Percentiles rank a stretch among this genome's conserved stretches.
Evolutionary conservation across 768 basidiomycete genomes (phyloP).

Genomic region (Suillus subaureus): DNA sequence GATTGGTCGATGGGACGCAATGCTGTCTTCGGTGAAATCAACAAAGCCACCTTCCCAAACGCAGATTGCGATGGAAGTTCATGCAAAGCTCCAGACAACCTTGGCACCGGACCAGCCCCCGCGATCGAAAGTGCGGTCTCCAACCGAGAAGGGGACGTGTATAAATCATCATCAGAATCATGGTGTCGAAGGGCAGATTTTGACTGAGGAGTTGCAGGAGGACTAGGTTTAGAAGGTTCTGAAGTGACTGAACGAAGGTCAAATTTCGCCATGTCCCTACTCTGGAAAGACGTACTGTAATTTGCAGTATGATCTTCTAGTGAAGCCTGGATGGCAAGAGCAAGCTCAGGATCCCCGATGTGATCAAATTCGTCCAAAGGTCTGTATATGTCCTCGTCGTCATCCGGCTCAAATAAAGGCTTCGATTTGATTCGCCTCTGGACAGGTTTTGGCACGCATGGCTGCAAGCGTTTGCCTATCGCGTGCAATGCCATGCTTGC

Average conservation of each 20-base stretch:
- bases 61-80: conserved; percentile 22
- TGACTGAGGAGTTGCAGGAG: conserved; percentile 1
- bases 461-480: conserved; percentile 50
- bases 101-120: conserved; percentile 48
- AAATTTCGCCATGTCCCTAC: not conserved
- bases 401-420: conserved; percentile 57
- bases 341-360: conserved; percentile 58
- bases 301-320: conserved; percentile 37
- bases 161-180: conserved; percentile 48
- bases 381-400: conserved; percentile 43
- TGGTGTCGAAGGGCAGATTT: conserved; percentile 7
- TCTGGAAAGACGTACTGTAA: not conserved
- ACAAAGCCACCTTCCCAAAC: conserved; percentile 43
- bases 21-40: conserved; percentile 21
- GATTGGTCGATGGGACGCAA: conserved; percentile 3
- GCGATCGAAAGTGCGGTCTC: conserved; percentile 71
- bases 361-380: conserved; percentile 31
- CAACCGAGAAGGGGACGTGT: conserved; percentile 55
- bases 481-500: conserved; percentile 63
- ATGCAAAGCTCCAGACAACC: conserved; percentile 14
- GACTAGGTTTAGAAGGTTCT: conserved; percentile 10
- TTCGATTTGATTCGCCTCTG: conserved; percentile 38
- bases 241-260: not conserved
- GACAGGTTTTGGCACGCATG: conserved; percentile 27
- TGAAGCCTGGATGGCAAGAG: conserved; percentile 65